Base-by-base conservation (phyloP, 2,329 filamentous ascomycete species). In the Fonsecaea erecta region DNA sequence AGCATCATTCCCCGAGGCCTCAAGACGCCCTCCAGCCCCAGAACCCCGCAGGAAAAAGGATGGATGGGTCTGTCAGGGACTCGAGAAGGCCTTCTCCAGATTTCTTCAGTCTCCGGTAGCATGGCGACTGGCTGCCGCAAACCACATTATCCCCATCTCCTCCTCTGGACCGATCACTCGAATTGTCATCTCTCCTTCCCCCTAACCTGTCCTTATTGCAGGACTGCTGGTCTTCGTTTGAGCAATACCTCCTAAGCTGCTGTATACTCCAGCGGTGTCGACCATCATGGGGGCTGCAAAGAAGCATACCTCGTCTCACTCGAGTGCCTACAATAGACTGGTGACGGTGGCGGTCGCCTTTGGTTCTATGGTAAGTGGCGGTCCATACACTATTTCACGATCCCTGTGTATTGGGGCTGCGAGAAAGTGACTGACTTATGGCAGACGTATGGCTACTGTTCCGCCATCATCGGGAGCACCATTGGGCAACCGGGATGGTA, bases 401-500 rank as follows among this genome's bases (percentile, higher is more conserved):
- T n/a, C 16, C 24, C 14, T 12, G 16, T n/a, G 53, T 14, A 14
- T 24, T 60, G 30, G 11, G 28, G 7, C 24, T 34, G 21, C 14
- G 28, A 35, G 28, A 16, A 40, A 14, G n/a, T 6, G 54, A n/a
- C 35, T 58, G 28, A 58, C 56, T 40, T 3, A n/a, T 24, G 4
- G 9, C 28, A 69, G 67, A 69, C 67, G n/a, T 74, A 72, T 67
- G 73, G 74, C 28, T 76, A 76, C 64, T 70, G 73, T 32, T 70
- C 74, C 34, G 71, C 75, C n/a, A 71, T 77, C 54, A 80, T 82
- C 40, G 75, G 77, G 7, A 79, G 78, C 12, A 82, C 79, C 1
- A 77, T 82, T 57, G 81, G 80, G 1, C 80, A 82, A 63, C 79
- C 80, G 3, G 77, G 74, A 34, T 82, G 81, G 74, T 81, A 80